Evolutionary conservation across 176 grass and related monocot genomes (phyloP), one percentile per base, ranked within the genome.

Genomic region (Oryza australiensis): DNA sequence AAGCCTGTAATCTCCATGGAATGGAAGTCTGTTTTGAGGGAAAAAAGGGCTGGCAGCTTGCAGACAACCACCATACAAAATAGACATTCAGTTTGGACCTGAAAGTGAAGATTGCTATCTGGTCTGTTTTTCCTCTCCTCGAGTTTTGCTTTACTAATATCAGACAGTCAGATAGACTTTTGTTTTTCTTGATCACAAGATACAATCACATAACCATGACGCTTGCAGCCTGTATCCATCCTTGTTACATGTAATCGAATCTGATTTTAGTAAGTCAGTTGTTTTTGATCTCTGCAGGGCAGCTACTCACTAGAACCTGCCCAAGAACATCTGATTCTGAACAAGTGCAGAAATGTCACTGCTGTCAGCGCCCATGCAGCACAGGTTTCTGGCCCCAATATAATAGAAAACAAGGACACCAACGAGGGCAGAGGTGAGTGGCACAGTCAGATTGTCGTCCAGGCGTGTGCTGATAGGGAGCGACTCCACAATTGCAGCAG

Each of bases 391-490:
- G 46, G 12, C 66, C 2, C 79, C 79, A 4, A 76, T 29, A 29
- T 7, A 80, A 35, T 83, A 73, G 82, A 95, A 93, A 37, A 92
- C 41, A 41, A 95, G 49, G 33, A n/a, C 32, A 3, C 89, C 82
- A 3, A 87, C 6, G 18, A 90, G 49, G 27, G 74, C 53, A 0
- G 87, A 95, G 13, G 87, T 75, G 24, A 95, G 13, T 60, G 96
- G 85, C 66, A 93, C 83, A 14, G 93, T 99, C 70, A 95, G 63
- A 30, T 99, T 99, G 75, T 95, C 96, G 48, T 99, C 96, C n/a
- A 94, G 80, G 35, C 87, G 75, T 7, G 88, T 68, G 76, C 96
- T 99, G 35, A 99, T 78, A 1, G 96, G 89, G 3, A 95, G 86
- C 0, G 96, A 91, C 77, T 98, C 96, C 0, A 90, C 88, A 84